These are phyloP conservation scores for Didymella pomorum DNA, from an alignment of 2,329 filamentous ascomycete genomes.

Conservation along the genomic window DNA sequence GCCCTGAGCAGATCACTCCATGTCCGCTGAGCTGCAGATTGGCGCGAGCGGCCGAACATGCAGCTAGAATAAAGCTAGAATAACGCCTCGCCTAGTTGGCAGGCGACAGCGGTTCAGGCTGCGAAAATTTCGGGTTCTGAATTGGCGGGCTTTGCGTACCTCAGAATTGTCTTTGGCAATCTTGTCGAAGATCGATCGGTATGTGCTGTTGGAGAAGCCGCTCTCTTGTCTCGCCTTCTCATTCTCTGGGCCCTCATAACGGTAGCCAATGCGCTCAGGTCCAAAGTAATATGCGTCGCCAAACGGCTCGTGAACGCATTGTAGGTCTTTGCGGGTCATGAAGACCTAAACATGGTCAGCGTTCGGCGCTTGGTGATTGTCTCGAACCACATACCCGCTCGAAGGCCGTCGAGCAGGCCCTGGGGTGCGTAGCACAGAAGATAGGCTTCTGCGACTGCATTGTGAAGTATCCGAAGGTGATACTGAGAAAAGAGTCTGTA, in stretches of 20 bases:
- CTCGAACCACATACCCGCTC: slow-evolving; percentile 72
- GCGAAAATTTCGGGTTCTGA: slow-evolving; percentile 19
- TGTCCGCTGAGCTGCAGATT: not conserved
- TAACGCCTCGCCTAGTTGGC: not conserved
- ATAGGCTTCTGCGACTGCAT: slow-evolving; percentile 76
- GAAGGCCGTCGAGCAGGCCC: slow-evolving; percentile 96
- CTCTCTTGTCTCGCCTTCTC: slow-evolving; percentile 61
- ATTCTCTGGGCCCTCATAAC: slow-evolving; percentile 76
- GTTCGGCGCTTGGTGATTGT: not conserved
- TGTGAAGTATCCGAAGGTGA: slow-evolving; percentile 23
- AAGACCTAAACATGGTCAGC: slow-evolving; percentile 67
- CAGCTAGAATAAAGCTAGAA: not conserved
- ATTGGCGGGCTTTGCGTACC: slow-evolving; percentile 61
- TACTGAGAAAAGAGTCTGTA: slow-evolving; percentile 27
- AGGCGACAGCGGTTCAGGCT: not conserved
- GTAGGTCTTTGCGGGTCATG: slow-evolving; percentile 88
- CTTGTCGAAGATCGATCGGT: slow-evolving; percentile 77
- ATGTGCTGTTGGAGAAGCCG: slow-evolving; percentile 75
- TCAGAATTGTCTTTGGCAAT: slow-evolving; percentile 76
- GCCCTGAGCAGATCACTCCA: not conserved
- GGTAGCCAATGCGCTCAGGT: slow-evolving; percentile 81
- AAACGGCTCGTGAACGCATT: slow-evolving; percentile 93
- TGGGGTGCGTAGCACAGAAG: slow-evolving; percentile 91
- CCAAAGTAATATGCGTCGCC: slow-evolving; percentile 97
- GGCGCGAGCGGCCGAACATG: slow-evolving; percentile 1